phyloP scores from a whole-genome alignment of 2,329 filamentous ascomycete species.

The Aureobasidium pullulans region DNA sequence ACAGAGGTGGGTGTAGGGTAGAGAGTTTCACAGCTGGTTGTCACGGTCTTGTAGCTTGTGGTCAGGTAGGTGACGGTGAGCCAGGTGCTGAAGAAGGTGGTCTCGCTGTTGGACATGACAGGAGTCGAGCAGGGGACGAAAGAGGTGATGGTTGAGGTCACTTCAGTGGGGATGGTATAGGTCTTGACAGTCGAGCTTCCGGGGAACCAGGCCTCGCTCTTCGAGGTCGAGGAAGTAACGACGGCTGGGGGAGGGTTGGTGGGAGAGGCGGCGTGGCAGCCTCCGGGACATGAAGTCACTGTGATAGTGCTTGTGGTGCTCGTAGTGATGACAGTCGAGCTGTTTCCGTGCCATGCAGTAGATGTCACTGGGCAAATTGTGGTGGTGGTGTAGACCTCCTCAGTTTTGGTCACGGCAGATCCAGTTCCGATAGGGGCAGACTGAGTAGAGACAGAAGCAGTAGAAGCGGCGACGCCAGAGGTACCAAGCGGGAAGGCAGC shows the following conservation, averaged over 20 bases:
- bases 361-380: neutral
- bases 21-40: constrained; percentile 15
- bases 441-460: neutral
- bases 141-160: constrained; percentile 27
- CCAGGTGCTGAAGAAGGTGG: constrained; percentile 32
- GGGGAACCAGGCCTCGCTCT: constrained; percentile 7
- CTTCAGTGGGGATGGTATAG: constrained; percentile 21
- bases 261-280: constrained; percentile 23
- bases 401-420: neutral
- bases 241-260: constrained; percentile 10
- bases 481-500: neutral
- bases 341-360: neutral
- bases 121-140: constrained; percentile 32
- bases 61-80: constrained; percentile 30
- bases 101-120: constrained; percentile 26
- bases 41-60: constrained; percentile 25
- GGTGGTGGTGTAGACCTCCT: neutral
- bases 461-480: neutral
- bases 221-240: neutral
- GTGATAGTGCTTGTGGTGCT: constrained; percentile 25
- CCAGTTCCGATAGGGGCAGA: constrained; percentile 1
- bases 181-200: constrained; percentile 4
- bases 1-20: neutral
- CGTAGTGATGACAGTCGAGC: neutral
- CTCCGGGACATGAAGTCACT: constrained; percentile 31